Evolutionary conservation across 2,329 filamentous ascomycete genomes (phyloP), one percentile per base, ranked within the genome.

Genomic region (Colletotrichum cordylinicola): DNA sequence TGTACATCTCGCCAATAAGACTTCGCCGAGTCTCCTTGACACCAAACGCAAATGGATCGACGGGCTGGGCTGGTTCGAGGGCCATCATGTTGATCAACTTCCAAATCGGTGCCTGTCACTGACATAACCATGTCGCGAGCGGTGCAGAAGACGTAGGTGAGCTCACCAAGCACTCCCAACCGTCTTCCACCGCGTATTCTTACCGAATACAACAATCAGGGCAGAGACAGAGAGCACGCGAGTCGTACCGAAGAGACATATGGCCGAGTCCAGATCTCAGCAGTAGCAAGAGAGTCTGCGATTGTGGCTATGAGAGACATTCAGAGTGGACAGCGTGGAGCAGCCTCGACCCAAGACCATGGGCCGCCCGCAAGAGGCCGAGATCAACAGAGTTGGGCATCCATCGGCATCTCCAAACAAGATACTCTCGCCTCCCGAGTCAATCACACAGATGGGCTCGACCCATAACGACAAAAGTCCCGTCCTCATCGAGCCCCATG

Each of bases 21-120:
- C n/a, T 2, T 21, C 4, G 6, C 21, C 18, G 3, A 43, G 3
- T 43, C 43, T 13, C 10, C 43, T 7, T 10, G 43, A 21, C 43
- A 4, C 43, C 43, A 48, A 43, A 48, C 39, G 9, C 43, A 48
- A 48, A 52, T 52, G 43, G 43, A 52, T 52, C 43, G 43, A 52
- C 43, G 43, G 43, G 43, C 43, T 21, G 43, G 43, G 6, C 43
- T 33, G 31, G 31, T 10, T 12, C 31, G 31, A 33, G 9, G 43
- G n/a, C 6, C 43, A 0, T 2, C 10, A n/a, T 52, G 0, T 52
- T 0, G 43, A 21, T 4, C 21, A 13, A 13, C 10, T 4, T 21
- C n/a, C 43, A 21, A 52, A 21, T 6, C 6, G n/a, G 43, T 52
- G 43, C 43, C 3, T 52, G 21, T 4, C 3, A 52, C n/a, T 13